phyloP scores from a whole-genome alignment of 2,329 filamentous ascomycete species.

The Escovopsis weberi region DNA sequence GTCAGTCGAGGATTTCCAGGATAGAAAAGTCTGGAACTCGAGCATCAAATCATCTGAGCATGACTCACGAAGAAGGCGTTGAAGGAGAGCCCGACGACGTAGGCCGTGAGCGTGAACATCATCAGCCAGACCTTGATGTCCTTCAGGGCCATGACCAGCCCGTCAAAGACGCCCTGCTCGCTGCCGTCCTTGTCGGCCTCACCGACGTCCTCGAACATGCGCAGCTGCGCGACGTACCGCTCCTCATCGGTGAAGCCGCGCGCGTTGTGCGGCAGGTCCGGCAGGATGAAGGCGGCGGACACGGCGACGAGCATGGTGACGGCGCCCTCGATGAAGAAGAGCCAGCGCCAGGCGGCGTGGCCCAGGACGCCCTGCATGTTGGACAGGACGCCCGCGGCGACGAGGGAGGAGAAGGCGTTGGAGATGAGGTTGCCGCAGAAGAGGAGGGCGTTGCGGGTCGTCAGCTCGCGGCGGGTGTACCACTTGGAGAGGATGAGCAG shows the following conservation, averaged over 20 bases:
- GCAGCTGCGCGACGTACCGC: slow-evolving; percentile 35
- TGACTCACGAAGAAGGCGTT: slow-evolving; percentile 40
- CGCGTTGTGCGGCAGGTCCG: slow-evolving; percentile 41
- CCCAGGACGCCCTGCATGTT: slow-evolving; percentile 42
- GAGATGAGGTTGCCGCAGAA: slow-evolving; percentile 47
- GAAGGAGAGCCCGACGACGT: slow-evolving; percentile 43
- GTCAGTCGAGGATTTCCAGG: too few species aligned
- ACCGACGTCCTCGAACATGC: slow-evolving; percentile 43
- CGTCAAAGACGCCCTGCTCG: slow-evolving; percentile 35
- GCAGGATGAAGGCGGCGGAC: slow-evolving; percentile 31
- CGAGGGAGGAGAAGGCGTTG: slow-evolving; percentile 43
- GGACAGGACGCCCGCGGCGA: slow-evolving; percentile 43
- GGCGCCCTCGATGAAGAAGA: slow-evolving; percentile 45
- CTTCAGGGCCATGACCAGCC: slow-evolving; percentile 43
- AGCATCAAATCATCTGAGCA: too few species aligned
- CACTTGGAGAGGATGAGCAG: slow-evolving; percentile 50
- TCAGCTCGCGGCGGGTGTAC: slow-evolving; percentile 47
- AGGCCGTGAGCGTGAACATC: slow-evolving; percentile 47
- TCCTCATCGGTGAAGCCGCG: slow-evolving; percentile 46
- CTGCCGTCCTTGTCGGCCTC: slow-evolving; percentile 37
- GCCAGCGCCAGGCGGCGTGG: slow-evolving; percentile 44
- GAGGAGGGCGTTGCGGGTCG: slow-evolving; percentile 38
- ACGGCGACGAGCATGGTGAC: slow-evolving; percentile 35
- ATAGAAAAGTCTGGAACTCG: not conserved
- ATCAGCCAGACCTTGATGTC: slow-evolving; percentile 49